Base-by-base conservation (phyloP, 139 green algal species). In the Eudorina sp. region DNA sequence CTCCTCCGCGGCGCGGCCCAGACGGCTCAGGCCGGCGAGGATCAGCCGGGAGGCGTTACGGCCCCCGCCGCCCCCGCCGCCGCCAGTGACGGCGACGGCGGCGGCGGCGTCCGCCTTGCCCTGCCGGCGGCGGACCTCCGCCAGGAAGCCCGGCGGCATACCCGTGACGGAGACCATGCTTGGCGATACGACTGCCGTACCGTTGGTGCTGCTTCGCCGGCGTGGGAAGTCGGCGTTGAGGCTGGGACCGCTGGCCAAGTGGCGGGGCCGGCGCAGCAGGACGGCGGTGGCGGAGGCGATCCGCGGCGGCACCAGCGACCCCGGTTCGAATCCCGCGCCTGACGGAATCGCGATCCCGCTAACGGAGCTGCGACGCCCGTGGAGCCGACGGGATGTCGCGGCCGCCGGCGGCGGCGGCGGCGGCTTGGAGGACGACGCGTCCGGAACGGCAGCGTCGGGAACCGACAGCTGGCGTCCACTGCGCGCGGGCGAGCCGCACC, bases 141-240 rank as follows among this genome's bases (percentile, higher is more conserved):
- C 74, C 48, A 83, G 14, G 74, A 83, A 83, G n/a, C 16, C 31
- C 31, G 48, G 5, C n/a, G 74, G 74, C 74, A 83, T 83, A 18
- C 74, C 74, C 46, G 74, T 51, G n/a, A 53, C 46, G 2, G 74
- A 83, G n/a, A 46, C 46, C 46, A 34, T 5, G 0, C 74, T 46
- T 7, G 46, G 74, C 16, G 74, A 83, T 5, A 66, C 46, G 13
- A n/a, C 11, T 29, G 55, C 4, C 55, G 23, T 66, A 19, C 55
- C 55, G 55, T 19, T n/a, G 55, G 4, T 19, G 55, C 55, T 66
- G 55, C 14, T 4, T 29, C 23, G 55, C 55, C 55, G 55, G 14
- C 18, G 18, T 5, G 55, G 55, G 55, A 66, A 66, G 55, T n/a
- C 27, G 72, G 11, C 46, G 72, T 31, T 11, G 13, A 51, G 9